Base-by-base conservation (phyloP, 2,329 filamentous ascomycete species). In the Chaetomium globosum region DNA sequence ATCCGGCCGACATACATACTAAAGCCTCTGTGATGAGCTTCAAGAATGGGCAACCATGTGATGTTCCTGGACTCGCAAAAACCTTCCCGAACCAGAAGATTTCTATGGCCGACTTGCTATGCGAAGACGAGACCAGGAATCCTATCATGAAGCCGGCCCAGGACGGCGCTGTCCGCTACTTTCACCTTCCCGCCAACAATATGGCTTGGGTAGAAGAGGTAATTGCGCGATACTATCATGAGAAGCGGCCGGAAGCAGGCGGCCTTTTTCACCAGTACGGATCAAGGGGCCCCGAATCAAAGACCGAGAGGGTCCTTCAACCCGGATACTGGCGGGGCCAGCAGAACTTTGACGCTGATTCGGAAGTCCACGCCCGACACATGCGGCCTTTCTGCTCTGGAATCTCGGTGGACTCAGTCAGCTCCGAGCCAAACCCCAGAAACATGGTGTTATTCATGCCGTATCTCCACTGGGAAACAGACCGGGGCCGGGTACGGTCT, bases 401-500 rank as follows among this genome's bases (percentile, higher is more conserved):
- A 0, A 68, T 79, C 1, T 75, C 75, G 2, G 70, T 73, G 4
- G 61, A 68, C 12, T 23, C 59, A 1, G 28, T 57, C 0, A 56
- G 57, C 4, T 30, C 60, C 10, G 67, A 68, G 7, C 36, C 46
- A n/a, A 61, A 49, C 21, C 66, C 70, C 8, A 65, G 68, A 13
- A 75, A 75, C 28, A 30, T 75, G 5, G 74, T 71, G 0, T 64
- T 77, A 0, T 78, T 77, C 65, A 67, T 67, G 69, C 69, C 70
- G 0, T 71, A 70, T 51, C 73, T 80, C 1, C 78, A 80, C 28
- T 80, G 78, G 78, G 78, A 80, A 39, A 78, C 75, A 0, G 76
- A 78, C 10, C 70, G 73, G 0, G 76, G 71, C 52, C 73, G 74
- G 4, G 69, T 69, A 6, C 72, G 77, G 16, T 70, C 74, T 0